Evolutionary conservation across 129 eudicot species (phyloP).

Genomic region (Ambrosia trifida): DNA sequence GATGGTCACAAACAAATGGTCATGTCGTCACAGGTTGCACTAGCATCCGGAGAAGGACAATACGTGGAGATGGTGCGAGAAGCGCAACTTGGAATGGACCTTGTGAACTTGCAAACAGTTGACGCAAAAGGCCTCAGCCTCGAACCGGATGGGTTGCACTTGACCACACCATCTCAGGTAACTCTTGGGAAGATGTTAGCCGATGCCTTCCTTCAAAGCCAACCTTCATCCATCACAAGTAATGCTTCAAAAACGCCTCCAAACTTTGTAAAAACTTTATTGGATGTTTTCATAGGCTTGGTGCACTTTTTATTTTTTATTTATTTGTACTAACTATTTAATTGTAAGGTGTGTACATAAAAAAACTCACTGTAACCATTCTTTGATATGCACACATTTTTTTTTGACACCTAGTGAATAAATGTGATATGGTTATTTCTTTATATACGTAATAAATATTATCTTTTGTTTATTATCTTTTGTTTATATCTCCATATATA

Average conservation of each 20-base stretch:
- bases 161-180: constrained; percentile 59
- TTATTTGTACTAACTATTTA: background rate
- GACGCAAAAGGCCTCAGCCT: constrained; percentile 58
- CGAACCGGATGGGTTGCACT: constrained; percentile 53
- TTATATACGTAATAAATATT: no score
- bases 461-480: no score
- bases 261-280: constrained; percentile 1
- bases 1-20: background rate
- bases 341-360: constrained; percentile 1
- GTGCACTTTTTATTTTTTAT: background rate
- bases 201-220: constrained; percentile 38
- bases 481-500: no score
- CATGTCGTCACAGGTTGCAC: constrained; percentile 40
- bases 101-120: constrained; percentile 42
- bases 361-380: background rate
- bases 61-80: constrained; percentile 50
- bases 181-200: constrained; percentile 51
- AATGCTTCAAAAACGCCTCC: constrained; percentile 12
- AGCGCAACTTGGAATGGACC: constrained; percentile 49
- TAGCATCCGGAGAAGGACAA: constrained; percentile 55
- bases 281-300: background rate
- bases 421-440: no score
- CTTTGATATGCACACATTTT: background rate
- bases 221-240: constrained; percentile 21
- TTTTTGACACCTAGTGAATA: background rate